phyloP scores from a whole-genome alignment of 2,329 filamentous ascomycete genomes.

The Hymenoscyphus infarciens region DNA sequence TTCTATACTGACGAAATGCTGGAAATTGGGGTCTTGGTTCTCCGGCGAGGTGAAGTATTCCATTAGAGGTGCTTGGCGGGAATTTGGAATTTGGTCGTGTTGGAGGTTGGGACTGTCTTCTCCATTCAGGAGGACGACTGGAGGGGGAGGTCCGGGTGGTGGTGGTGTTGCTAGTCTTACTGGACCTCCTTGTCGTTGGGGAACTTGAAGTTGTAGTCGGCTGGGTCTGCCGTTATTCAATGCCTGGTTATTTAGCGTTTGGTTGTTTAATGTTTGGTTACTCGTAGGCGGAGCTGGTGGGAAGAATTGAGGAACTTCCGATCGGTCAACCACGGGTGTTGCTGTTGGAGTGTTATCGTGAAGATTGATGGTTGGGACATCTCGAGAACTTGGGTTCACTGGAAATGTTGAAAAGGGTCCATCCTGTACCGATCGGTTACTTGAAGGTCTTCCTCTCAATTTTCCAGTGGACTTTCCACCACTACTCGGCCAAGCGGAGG shows the following conservation, averaged over 20 bases:
- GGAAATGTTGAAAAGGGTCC: constrained; percentile 69
- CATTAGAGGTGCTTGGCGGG: constrained; percentile 28
- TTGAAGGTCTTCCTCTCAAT: constrained; percentile 74
- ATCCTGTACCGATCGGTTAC: constrained; percentile 62
- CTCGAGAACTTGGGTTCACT: constrained; percentile 51
- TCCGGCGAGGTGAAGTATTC: constrained; percentile 29
- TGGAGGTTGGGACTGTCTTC: constrained; percentile 32
- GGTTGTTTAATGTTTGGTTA: constrained; percentile 21
- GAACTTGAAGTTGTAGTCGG: constrained; percentile 56
- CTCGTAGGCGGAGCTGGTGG: constrained; percentile 27
- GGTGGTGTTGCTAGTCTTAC: constrained; percentile 61
- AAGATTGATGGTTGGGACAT: constrained; percentile 44
- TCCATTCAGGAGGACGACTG: constrained; percentile 48
- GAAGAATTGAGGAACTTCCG: constrained; percentile 37
- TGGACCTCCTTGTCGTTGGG: constrained; percentile 55
- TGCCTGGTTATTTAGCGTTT: constrained; percentile 18
- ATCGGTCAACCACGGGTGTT: constrained; percentile 43
- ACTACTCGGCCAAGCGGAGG: constrained; percentile 79
- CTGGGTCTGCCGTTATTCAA: constrained; percentile 40
- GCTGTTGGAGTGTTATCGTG: constrained; percentile 40
- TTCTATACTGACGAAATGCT: constrained; percentile 29
- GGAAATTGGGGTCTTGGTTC: constrained; percentile 23
- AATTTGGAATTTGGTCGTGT: constrained; percentile 23
- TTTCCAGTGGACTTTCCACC: constrained; percentile 63
- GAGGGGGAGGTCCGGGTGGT: constrained; percentile 34